Evolutionary conservation across 352 stramenopile genomes (phyloP).

Genomic region (Phytophthora crassamura): DNA sequence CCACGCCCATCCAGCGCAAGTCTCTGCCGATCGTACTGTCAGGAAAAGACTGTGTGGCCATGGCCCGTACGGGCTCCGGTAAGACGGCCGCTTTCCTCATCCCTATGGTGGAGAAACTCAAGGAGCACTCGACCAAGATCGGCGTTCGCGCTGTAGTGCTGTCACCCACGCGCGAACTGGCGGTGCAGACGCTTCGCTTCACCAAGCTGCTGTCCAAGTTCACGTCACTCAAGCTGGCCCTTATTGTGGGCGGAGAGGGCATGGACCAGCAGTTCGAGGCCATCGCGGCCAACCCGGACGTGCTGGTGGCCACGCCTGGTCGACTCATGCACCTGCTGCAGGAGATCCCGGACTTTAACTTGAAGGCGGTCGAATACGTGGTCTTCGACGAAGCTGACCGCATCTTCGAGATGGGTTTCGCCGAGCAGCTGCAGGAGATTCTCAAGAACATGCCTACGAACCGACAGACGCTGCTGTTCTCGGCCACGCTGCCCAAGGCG

Average conservation of each 20-base stretch:
- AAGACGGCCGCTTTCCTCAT: constrained; percentile 99
- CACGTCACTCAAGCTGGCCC: constrained; percentile 89
- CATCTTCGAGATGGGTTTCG: constrained; percentile 99
- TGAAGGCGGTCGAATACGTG: constrained; percentile 92
- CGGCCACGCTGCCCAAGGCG: constrained; percentile 96
- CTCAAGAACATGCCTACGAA: constrained; percentile 89
- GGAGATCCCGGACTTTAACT: constrained; percentile 94
- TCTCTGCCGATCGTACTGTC: constrained; percentile 96
- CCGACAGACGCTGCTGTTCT: constrained; percentile 94
- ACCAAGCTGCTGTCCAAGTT: constrained; percentile 92
- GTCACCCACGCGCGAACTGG: constrained; percentile 98
- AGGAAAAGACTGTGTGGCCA: constrained; percentile 97
- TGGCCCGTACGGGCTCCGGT: constrained; percentile 97
- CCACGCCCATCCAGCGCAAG: constrained; percentile 99
- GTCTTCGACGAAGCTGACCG: constrained; percentile 99
- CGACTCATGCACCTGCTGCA: constrained; percentile 95
- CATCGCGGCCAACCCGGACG: constrained; percentile 93
- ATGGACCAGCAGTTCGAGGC: constrained; percentile 99
- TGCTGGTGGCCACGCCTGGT: constrained; percentile 95
- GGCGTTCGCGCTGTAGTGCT: constrained; percentile 92
- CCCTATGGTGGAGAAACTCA: constrained; percentile 97
- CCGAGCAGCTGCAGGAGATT: constrained; percentile 96
- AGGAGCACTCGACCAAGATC: constrained; percentile 92
- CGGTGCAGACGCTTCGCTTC: constrained; percentile 96
- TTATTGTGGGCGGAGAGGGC: constrained; percentile 97